Conservation (phyloP, 225 moss, liverwort and hornwort species). For the Physcomitrium patens region DNA sequence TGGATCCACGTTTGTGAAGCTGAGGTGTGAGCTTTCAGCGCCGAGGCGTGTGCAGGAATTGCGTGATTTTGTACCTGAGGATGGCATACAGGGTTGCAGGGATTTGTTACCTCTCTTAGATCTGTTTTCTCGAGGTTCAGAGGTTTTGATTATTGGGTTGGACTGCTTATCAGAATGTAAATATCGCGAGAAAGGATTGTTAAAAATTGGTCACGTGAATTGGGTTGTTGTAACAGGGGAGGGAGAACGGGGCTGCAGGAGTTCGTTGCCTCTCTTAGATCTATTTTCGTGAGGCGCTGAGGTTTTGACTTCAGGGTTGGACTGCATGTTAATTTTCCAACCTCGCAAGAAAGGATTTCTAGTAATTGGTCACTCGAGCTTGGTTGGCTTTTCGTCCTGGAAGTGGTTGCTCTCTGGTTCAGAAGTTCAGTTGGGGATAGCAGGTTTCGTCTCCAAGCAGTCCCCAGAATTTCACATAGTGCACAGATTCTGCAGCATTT, state of each 20-base stretch:
- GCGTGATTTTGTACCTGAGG: slow-evolving; percentile 16
- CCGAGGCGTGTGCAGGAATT: slow-evolving; percentile 10
- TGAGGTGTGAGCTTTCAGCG: slow-evolving; percentile 17
- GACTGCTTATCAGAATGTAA: neutral
- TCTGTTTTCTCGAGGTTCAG: slow-evolving; percentile 24
- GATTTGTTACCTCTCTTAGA: slow-evolving; percentile 11
- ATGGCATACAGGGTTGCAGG: neutral
- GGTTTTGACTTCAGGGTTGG: too few relatives aligned
- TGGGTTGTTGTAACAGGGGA: too few relatives aligned
- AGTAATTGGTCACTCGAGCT: too few relatives aligned
- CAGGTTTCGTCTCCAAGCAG: too few relatives aligned
- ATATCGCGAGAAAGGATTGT: neutral
- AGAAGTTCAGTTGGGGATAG: too few relatives aligned
- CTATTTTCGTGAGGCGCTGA: too few relatives aligned
- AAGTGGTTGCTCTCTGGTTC: neutral
- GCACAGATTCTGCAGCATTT: too few relatives aligned
- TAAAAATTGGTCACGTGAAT: slow-evolving; percentile 6
- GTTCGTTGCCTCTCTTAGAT: too few relatives aligned
- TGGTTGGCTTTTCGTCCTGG: neutral
- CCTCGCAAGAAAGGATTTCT: too few relatives aligned
- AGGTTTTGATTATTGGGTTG: slow-evolving; percentile 14
- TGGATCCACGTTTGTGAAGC: neutral
- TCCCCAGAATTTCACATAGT: too few relatives aligned
- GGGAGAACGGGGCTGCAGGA: too few relatives aligned
- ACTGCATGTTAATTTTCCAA: too few relatives aligned